A percentile compares a stretch with the other conserved stretches of the same genome.
Conservation (phyloP, 495 filamentous ascomycete species). For the Parachaetomium inaequale region DNA sequence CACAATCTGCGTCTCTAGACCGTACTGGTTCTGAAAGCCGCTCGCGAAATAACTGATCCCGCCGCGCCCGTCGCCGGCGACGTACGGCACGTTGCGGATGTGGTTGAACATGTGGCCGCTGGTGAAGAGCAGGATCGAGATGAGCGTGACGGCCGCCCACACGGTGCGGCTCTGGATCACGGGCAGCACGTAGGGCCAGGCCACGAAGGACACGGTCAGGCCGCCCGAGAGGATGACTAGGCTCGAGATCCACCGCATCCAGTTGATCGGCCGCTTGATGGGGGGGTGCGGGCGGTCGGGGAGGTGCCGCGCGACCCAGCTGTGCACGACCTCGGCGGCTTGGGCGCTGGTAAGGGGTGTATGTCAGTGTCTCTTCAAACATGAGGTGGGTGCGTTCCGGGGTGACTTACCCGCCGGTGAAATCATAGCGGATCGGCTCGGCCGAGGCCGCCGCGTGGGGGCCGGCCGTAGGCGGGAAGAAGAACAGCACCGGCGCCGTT, state of each 20-base stretch:
- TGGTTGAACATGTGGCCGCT: constrained; percentile 99
- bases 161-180: constrained; percentile 85
- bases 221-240: constrained; percentile 64
- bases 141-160: constrained; percentile 88
- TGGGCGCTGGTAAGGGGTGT: constrained; percentile 51
- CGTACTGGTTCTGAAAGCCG: constrained; percentile 93
- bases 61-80: constrained; percentile 77
- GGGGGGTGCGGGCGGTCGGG: constrained; percentile 68
- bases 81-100: constrained; percentile 95
- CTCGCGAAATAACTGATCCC: constrained; percentile 88
- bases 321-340: constrained; percentile 70
- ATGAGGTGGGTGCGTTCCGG: too few relatives aligned
- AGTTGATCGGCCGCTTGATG: constrained; percentile 84
- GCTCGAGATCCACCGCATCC: constrained; percentile 64
- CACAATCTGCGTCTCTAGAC: constrained; percentile 93
- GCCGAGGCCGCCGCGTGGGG: constrained; percentile 67
- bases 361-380: neutral
- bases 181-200: constrained; percentile 81
- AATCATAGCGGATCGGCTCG: constrained; percentile 80
- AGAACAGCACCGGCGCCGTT: constrained; percentile 84
- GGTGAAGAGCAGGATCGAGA: constrained; percentile 89
- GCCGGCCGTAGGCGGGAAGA: constrained; percentile 87
- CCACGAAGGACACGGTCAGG: constrained; percentile 64
- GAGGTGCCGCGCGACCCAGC: constrained; percentile 75
- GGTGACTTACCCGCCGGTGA: constrained; percentile 65